Percentiles rank a stretch among this genome's conserved stretches.
phyloP scores from a whole-genome alignment of 306 rosid genomes.

The Hippophae tibetana region DNA sequence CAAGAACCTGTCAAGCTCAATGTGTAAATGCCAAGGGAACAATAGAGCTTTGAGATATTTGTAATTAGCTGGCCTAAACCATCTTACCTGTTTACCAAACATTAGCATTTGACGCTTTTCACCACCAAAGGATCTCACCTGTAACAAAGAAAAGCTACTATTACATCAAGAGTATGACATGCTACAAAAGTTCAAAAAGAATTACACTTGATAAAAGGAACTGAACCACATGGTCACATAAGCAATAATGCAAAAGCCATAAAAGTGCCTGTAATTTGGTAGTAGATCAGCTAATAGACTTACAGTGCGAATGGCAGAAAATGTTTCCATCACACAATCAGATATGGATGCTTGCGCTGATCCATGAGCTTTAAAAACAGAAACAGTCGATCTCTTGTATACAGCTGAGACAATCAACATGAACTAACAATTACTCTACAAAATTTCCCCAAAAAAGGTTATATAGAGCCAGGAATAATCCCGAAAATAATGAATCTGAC shows the following conservation, averaged over 20 bases:
- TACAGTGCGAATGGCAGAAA: slow-evolving; percentile 95
- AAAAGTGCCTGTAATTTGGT: background rate
- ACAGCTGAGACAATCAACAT: slow-evolving; percentile 39
- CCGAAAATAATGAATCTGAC: background rate
- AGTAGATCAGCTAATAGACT: slow-evolving; percentile 26
- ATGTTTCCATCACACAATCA: slow-evolving; percentile 84
- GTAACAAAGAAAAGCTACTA: slow-evolving; percentile 15
- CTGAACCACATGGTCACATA: background rate
- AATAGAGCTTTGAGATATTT: slow-evolving; percentile 14
- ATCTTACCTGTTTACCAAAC: slow-evolving; percentile 67
- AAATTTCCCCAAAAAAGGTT: background rate
- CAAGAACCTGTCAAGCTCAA: slow-evolving; percentile 57
- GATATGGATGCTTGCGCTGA: slow-evolving; percentile 81
- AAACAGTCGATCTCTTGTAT: slow-evolving; percentile 89
- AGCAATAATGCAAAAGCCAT: background rate
- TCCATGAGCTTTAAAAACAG: slow-evolving; percentile 80
- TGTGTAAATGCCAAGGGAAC: slow-evolving; percentile 17
- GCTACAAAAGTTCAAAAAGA: slow-evolving; percentile 6
- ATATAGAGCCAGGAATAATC: too few relatives aligned
- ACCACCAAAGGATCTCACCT: slow-evolving; percentile 95
- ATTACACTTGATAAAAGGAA: background rate
- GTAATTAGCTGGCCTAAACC: slow-evolving; percentile 13
- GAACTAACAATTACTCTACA: slow-evolving; percentile 8
- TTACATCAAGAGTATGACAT: slow-evolving; percentile 20
- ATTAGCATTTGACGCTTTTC: slow-evolving; percentile 85